A percentile compares a stretch with the other conserved stretches of the same genome.
Conservation (phyloP, 129 eudicot genomes). For the Chrysanthemum lavandulifolium region DNA sequence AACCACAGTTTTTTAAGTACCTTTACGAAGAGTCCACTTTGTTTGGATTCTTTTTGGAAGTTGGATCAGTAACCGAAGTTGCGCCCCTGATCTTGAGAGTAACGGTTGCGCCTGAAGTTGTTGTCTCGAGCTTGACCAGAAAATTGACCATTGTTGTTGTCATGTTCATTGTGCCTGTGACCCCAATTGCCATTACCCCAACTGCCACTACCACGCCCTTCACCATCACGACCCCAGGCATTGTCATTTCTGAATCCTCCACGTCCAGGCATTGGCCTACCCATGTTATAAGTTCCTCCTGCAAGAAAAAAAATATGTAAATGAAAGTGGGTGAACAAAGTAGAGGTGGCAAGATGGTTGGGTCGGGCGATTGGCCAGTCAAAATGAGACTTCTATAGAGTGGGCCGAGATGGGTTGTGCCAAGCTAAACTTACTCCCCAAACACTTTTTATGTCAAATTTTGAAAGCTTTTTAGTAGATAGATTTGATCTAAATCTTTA, state of each 20-base stretch:
- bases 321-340: slow-evolving; percentile 1
- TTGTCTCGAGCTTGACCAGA: slow-evolving; percentile 31
- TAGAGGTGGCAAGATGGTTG: too few species aligned
- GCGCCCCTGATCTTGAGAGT: slow-evolving; percentile 15
- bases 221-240: slow-evolving; percentile 47
- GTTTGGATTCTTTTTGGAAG: slow-evolving; percentile 1
- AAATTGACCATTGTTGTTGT: slow-evolving; percentile 12
- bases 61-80: slow-evolving; percentile 13
- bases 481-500: too few species aligned
- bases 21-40: slow-evolving; percentile 11
- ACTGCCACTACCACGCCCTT: slow-evolving; percentile 28
- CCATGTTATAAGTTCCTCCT: slow-evolving; percentile 48
- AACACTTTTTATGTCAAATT: too few species aligned
- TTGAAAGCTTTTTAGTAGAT: too few species aligned
- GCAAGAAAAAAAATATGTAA: slow-evolving; percentile 19
- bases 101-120: slow-evolving; percentile 12
- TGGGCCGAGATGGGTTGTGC: too few species aligned
- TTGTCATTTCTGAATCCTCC: slow-evolving; percentile 53
- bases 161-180: slow-evolving; percentile 21
- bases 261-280: slow-evolving; percentile 38
- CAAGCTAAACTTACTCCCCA: too few species aligned
- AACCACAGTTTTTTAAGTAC: background rate
- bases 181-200: slow-evolving; percentile 14
- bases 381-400: too few species aligned
- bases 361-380: too few species aligned